Conservation (phyloP, 1,284 basidiomycete species). For the Ganoderma lingzhi region DNA sequence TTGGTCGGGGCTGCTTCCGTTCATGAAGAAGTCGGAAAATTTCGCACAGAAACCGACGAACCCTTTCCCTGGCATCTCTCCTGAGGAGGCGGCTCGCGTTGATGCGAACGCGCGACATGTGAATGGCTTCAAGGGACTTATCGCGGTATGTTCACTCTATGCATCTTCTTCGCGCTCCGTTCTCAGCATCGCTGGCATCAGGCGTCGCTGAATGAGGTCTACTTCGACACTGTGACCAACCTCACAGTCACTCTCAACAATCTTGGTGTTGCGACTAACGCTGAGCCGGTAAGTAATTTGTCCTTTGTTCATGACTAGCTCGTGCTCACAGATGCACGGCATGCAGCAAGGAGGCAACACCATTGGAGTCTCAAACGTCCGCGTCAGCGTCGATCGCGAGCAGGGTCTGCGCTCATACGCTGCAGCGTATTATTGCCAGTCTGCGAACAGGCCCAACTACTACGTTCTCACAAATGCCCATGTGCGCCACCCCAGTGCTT, state of each 20-base stretch:
- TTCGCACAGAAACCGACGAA: neutral
- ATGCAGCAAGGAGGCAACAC: slow-evolving; percentile 14
- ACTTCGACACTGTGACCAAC: slow-evolving; percentile 8
- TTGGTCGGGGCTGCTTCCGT: slow-evolving; percentile 16
- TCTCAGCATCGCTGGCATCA: neutral
- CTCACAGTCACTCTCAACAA: slow-evolving; percentile 5
- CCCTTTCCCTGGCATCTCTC: slow-evolving; percentile 11
- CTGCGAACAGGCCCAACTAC: neutral
- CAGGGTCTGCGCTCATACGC: slow-evolving; percentile 9
- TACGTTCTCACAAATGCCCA: slow-evolving; percentile 8
- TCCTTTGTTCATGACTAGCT: neutral
- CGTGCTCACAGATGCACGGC: neutral
- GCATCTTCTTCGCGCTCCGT: neutral
- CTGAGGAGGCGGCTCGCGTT: neutral
- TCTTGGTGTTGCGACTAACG: slow-evolving; percentile 7
- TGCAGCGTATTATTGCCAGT: slow-evolving; percentile 4
- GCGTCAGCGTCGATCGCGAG: neutral
- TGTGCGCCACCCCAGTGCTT: neutral
- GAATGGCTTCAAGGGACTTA: neutral
- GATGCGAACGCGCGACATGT: neutral
- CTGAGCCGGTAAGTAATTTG: slow-evolving; percentile 6
- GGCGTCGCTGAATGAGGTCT: slow-evolving; percentile 6
- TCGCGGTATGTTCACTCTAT: neutral
- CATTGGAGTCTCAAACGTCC: slow-evolving; percentile 12
- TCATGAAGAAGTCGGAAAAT: slow-evolving; percentile 14